phyloP scores from a whole-genome alignment of 306 rosid genomes.

The Leucaena leucocephala region DNA sequence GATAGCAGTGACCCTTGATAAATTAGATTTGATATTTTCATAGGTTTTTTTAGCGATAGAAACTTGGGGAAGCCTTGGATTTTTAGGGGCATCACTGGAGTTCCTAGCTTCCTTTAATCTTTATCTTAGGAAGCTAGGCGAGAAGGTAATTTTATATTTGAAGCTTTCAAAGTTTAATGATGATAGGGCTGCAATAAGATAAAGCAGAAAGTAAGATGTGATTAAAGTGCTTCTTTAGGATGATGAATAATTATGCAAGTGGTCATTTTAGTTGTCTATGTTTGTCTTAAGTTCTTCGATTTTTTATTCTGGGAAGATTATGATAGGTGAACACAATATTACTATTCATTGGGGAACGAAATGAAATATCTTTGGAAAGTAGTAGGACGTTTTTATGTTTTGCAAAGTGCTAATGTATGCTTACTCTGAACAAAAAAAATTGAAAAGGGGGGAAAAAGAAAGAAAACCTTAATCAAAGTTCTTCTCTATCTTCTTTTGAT shows the following conservation, averaged over 20 bases:
- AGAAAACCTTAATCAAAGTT: background rate
- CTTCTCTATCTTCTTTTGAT: background rate
- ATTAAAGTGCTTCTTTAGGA: constrained; percentile 20
- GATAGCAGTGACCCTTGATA: background rate
- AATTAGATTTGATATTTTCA: background rate
- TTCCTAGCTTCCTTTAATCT: background rate
- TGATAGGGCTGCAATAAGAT: background rate
- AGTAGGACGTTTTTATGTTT: background rate
- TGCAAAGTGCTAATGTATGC: constrained; percentile 17
- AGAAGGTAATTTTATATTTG: background rate
- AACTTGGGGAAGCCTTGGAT: background rate
- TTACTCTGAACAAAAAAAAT: constrained; percentile 1
- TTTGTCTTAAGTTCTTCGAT: background rate
- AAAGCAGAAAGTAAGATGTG: background rate
- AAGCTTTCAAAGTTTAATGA: constrained; percentile 8
- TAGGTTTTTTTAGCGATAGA: background rate
- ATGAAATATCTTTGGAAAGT: constrained; percentile 4
- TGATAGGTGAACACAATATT: constrained; percentile 4
- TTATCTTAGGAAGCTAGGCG: background rate
- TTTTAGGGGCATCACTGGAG: background rate
- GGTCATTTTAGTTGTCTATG: background rate
- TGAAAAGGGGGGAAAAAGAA: background rate
- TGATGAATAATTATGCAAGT: constrained; percentile 7
- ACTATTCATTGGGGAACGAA: constrained; percentile 16
- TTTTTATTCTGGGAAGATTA: constrained; percentile 5